phyloP scores from a whole-genome alignment of 805 yeast genomes.

The Wickerhamiella azyma region DNA sequence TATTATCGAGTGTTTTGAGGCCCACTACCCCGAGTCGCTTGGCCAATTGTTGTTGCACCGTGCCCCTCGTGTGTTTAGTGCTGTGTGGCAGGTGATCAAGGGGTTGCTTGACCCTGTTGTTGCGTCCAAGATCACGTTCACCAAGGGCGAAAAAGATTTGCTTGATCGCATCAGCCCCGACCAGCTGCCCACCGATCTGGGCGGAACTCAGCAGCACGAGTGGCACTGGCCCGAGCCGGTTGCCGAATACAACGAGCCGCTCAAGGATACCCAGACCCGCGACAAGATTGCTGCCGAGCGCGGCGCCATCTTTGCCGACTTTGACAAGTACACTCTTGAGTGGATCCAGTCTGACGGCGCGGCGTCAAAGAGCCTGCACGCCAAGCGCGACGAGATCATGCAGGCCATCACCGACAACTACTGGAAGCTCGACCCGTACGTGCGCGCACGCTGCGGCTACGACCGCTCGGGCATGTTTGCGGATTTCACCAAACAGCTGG shows the following conservation, averaged over 20 bases:
- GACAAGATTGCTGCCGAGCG: slow-evolving; percentile 39
- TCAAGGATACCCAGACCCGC: slow-evolving; percentile 34
- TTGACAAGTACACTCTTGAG: slow-evolving; percentile 50
- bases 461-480: slow-evolving; percentile 62
- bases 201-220: slow-evolving; percentile 53
- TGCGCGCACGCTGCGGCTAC: slow-evolving; percentile 64
- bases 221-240: slow-evolving; percentile 53
- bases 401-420: slow-evolving; percentile 48
- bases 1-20: slow-evolving; percentile 80
- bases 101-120: slow-evolving; percentile 97
- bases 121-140: slow-evolving; percentile 78
- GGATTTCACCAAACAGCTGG: slow-evolving; percentile 19
- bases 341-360: slow-evolving; percentile 56
- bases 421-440: slow-evolving; percentile 59
- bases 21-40: slow-evolving; percentile 90
- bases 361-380: slow-evolving; percentile 37
- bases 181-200: slow-evolving; percentile 55
- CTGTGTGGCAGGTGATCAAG: slow-evolving; percentile 87
- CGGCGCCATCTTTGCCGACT: slow-evolving; percentile 36
- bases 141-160: slow-evolving; percentile 57
- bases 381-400: slow-evolving; percentile 33
- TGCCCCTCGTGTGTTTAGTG: slow-evolving; percentile 95
- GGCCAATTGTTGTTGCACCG: slow-evolving; percentile 77
- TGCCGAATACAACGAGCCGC: slow-evolving; percentile 38
- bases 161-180: slow-evolving; percentile 43